Conservation (phyloP, 2,329 filamentous ascomycete genomes). For the Talaromyces verruculosus region DNA sequence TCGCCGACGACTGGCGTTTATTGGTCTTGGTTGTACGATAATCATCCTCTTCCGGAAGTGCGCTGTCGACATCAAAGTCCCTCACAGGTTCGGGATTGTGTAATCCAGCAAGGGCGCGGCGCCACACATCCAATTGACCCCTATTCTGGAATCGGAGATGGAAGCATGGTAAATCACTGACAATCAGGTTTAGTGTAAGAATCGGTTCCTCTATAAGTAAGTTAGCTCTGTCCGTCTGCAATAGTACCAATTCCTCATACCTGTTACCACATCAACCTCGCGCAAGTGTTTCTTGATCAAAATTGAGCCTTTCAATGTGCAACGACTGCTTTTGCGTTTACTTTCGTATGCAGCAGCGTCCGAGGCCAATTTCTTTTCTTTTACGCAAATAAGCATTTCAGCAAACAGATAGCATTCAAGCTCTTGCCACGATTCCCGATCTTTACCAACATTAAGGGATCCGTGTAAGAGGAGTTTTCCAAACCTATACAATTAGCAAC, state of each 20-base stretch:
- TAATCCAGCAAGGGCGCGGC: constrained; percentile 79
- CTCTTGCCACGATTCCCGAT: constrained; percentile 95
- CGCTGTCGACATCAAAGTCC: constrained; percentile 78
- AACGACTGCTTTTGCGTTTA: constrained; percentile 67
- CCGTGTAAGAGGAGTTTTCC: constrained; percentile 89
- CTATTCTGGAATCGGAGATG: constrained; percentile 85
- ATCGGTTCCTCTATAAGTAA: constrained; percentile 67
- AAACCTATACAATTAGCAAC: constrained; percentile 58
- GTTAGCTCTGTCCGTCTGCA: neutral
- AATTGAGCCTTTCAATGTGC: constrained; percentile 94
- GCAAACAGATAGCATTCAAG: constrained; percentile 95
- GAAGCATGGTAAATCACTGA: constrained; percentile 88
- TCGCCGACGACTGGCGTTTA: constrained; percentile 74
- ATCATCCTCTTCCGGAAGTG: constrained; percentile 86
- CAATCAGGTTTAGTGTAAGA: constrained; percentile 84
- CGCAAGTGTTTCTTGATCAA: constrained; percentile 97
- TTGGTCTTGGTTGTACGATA: constrained; percentile 59
- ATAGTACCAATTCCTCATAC: constrained; percentile 31
- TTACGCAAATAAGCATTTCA: constrained; percentile 99
- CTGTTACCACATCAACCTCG: constrained; percentile 68
- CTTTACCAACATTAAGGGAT: constrained; percentile 89
- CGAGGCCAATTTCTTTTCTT: constrained; percentile 77
- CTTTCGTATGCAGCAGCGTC: constrained; percentile 64
- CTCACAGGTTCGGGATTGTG: constrained; percentile 64
- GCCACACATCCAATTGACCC: constrained; percentile 81